Conservation (phyloP, 805 yeast species). For the Blastobotrys terrestris region DNA sequence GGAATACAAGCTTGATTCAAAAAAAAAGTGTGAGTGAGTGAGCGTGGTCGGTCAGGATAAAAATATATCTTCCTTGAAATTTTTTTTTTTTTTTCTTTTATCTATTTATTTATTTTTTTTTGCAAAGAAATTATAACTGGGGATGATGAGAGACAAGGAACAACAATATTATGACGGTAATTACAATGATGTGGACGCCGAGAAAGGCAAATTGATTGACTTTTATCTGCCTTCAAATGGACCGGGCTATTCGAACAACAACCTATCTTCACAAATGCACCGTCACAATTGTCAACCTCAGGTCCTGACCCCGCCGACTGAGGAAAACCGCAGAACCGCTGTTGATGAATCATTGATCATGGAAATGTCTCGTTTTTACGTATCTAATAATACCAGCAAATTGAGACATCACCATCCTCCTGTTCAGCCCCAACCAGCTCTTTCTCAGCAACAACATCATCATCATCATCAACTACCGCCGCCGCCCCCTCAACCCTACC, state of each 20-base stretch:
- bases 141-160: background rate
- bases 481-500: background rate
- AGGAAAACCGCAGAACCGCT: background rate
- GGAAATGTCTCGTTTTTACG: background rate
- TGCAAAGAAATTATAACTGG: background rate
- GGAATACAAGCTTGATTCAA: background rate
- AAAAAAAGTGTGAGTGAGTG: background rate
- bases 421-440: background rate
- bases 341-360: background rate
- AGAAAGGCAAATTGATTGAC: background rate
- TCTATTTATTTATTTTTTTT: no score
- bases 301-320: background rate
- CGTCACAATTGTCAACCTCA: background rate
- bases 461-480: background rate
- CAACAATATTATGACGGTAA: background rate
- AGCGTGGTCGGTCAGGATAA: background rate
- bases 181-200: background rate
- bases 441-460: background rate
- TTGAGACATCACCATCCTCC: background rate
- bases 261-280: background rate
- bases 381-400: background rate
- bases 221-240: background rate
- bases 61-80: background rate
- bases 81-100: no score
- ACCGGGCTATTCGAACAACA: background rate